Conservation (phyloP, 176 grass and related monocot genomes). For the Oropetium thomaeum region DNA sequence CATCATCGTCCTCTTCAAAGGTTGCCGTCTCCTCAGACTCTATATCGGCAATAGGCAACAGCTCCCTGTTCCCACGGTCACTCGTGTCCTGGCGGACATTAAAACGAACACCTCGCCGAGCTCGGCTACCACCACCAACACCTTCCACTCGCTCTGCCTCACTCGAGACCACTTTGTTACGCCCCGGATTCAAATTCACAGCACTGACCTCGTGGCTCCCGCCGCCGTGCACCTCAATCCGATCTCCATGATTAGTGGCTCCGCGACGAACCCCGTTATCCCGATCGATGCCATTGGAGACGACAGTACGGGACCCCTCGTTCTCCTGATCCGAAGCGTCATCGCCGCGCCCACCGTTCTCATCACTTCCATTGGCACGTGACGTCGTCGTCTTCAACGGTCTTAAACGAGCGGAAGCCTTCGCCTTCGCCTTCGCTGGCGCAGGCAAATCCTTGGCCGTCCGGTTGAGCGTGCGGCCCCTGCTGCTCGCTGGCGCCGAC, state of each 20-base stretch:
- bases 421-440: background rate
- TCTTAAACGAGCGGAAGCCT: background rate
- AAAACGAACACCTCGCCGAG: background rate
- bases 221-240: background rate
- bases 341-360: background rate
- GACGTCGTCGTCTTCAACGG: constrained; percentile 3
- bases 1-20: constrained; percentile 41
- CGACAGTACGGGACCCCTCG: background rate
- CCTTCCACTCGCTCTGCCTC: background rate
- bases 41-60: background rate
- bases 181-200: constrained; percentile 1
- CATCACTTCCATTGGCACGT: background rate
- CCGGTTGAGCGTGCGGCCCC: background rate
- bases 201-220: background rate
- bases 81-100: background rate
- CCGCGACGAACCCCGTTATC: background rate
- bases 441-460: background rate
- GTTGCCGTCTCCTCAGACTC: constrained; percentile 3
- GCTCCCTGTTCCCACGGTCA: background rate
- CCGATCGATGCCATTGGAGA: background rate
- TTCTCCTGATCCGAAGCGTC: constrained; percentile 7
- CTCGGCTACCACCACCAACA: background rate
- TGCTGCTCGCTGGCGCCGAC: background rate
- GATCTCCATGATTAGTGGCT: background rate
- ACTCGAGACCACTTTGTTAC: background rate